Percentiles rank a stretch among this genome's conserved stretches.
phyloP scores from a whole-genome alignment of 768 basidiomycete species.

The Clavulina sp. region DNA sequence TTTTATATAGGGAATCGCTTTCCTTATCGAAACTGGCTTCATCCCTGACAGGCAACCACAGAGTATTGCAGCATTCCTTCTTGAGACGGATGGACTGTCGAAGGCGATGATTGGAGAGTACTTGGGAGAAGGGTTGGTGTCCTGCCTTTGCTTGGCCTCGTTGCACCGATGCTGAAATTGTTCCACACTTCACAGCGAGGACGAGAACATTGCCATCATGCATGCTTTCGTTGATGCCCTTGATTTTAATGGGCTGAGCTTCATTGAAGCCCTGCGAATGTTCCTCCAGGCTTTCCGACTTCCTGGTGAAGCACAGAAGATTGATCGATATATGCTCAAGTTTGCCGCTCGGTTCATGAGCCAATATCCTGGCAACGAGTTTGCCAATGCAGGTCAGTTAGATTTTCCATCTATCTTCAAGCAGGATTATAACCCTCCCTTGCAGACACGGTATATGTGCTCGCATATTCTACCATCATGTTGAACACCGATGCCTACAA shows the following conservation, averaged over 20 bases:
- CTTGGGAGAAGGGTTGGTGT: slow-evolving; percentile 79
- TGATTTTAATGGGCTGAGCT: slow-evolving; percentile 64
- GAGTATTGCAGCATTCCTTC: slow-evolving; percentile 71
- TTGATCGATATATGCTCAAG: slow-evolving; percentile 97
- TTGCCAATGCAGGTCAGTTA: slow-evolving; percentile 79
- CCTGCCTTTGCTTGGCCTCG: background rate
- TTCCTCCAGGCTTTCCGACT: slow-evolving; percentile 94
- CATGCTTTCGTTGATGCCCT: slow-evolving; percentile 91
- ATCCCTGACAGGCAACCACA: slow-evolving; percentile 52
- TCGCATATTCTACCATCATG: slow-evolving; percentile 89
- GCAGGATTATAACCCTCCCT: background rate
- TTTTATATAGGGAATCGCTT: slow-evolving; percentile 58
- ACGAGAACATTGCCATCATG: slow-evolving; percentile 82
- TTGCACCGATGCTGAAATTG: slow-evolving; percentile 1
- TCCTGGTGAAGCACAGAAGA: slow-evolving; percentile 95
- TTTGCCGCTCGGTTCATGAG: slow-evolving; percentile 95
- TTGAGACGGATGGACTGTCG: slow-evolving; percentile 78
- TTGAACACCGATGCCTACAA: slow-evolving; percentile 96
- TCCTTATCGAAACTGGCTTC: slow-evolving; percentile 75
- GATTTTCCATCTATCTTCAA: background rate
- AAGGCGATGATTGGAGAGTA: slow-evolving; percentile 98
- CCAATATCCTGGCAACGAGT: slow-evolving; percentile 65
- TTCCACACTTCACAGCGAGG: slow-evolving; percentile 37
- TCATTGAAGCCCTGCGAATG: slow-evolving; percentile 75
- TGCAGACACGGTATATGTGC: slow-evolving; percentile 79